These are phyloP conservation scores for Leptographium galeiforme DNA, from an alignment of 2,329 filamentous ascomycete species.

Conservation along the genomic window DNA sequence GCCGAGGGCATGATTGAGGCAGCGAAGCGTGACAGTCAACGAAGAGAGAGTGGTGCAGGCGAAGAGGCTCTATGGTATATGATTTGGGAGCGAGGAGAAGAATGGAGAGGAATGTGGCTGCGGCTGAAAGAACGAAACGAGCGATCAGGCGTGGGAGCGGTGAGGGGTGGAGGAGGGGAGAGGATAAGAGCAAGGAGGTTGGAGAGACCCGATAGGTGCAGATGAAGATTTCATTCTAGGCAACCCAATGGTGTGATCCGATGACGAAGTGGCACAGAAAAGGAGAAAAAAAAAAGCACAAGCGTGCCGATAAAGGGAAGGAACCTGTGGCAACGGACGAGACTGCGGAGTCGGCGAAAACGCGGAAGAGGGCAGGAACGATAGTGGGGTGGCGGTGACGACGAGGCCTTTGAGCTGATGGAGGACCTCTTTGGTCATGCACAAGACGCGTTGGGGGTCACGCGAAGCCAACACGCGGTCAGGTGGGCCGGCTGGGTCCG, in stretches of 20 bases:
- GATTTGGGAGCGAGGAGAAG: too few species aligned
- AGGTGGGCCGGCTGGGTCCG: background rate
- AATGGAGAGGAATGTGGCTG: too few species aligned
- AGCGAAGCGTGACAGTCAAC: too few species aligned
- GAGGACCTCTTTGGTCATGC: background rate
- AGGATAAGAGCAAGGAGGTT: too few species aligned
- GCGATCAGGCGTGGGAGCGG: too few species aligned
- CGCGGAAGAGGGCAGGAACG: background rate
- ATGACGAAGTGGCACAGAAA: background rate
- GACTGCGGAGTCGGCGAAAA: background rate
- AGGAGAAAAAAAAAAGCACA: too few species aligned
- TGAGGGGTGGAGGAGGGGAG: too few species aligned
- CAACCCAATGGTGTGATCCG: background rate
- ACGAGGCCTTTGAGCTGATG: background rate
- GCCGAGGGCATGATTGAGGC: background rate
- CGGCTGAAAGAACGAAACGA: too few species aligned
- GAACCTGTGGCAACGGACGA: too few species aligned
- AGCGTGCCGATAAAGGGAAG: too few species aligned
- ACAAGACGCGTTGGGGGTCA: background rate
- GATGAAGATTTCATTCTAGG: background rate
- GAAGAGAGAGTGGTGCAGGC: too few species aligned
- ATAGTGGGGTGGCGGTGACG: background rate
- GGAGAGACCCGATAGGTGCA: background rate
- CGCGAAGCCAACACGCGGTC: background rate
- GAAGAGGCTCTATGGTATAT: too few species aligned